These are phyloP conservation scores for Immersiella caudata DNA, from an alignment of 495 filamentous ascomycete genomes.

Conservation along the genomic window DNA sequence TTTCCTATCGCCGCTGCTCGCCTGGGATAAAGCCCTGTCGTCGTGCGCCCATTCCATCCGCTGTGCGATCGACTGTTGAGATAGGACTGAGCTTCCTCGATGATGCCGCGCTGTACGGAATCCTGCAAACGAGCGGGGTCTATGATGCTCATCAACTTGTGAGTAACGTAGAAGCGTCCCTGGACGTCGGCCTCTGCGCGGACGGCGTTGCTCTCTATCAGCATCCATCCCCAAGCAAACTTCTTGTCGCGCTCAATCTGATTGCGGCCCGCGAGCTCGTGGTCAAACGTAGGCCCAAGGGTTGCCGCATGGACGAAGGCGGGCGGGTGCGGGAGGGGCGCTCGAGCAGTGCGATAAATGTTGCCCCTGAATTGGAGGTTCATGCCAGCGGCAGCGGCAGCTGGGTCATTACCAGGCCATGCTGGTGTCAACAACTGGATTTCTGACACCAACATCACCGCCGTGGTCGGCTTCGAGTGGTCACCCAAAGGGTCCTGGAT, in stretches of 20 bases:
- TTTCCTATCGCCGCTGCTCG: constrained; percentile 28
- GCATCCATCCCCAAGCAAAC: constrained; percentile 39
- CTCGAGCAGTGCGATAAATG: constrained; percentile 31
- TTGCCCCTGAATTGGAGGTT: constrained; percentile 36
- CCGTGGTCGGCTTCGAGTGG: constrained; percentile 28
- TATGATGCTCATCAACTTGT: constrained; percentile 41
- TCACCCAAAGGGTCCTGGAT: neutral
- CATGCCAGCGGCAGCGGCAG: constrained; percentile 13
- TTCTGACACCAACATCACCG: constrained; percentile 41
- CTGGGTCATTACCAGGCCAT: constrained; percentile 16
- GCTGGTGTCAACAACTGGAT: constrained; percentile 29
- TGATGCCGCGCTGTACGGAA: constrained; percentile 27
- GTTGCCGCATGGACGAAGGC: constrained; percentile 20
- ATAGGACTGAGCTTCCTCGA: constrained; percentile 40
- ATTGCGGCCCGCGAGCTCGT: constrained; percentile 42
- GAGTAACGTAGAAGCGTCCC: constrained; percentile 50
- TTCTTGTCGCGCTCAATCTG: constrained; percentile 31
- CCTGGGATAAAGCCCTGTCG: constrained; percentile 12
- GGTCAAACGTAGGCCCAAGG: constrained; percentile 38
- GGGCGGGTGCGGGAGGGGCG: constrained; percentile 15
- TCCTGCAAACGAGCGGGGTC: constrained; percentile 30
- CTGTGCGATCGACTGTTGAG: constrained; percentile 47
- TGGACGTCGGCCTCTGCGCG: constrained; percentile 36
- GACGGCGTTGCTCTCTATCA: constrained; percentile 22
- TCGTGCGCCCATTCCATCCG: constrained; percentile 17